Conservation (phyloP, 495 filamentous ascomycete species). For the Elasticomyces elasticus region DNA sequence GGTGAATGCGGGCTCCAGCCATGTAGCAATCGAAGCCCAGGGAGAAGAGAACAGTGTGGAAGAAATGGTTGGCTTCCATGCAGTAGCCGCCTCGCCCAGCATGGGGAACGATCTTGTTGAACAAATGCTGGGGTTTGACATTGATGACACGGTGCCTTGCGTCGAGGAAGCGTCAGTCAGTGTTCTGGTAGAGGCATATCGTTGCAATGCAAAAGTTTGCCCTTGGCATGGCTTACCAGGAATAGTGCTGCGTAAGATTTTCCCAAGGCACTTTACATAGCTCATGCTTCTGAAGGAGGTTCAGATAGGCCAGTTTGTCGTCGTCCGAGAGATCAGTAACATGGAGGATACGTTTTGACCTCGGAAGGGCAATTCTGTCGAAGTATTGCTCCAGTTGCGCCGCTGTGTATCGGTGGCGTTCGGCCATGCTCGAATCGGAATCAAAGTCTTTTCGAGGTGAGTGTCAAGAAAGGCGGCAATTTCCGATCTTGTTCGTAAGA, state of each 20-base stretch:
- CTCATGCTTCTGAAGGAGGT: constrained; percentile 17
- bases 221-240: no score
- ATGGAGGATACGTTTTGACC: constrained; percentile 17
- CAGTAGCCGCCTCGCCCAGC: constrained; percentile 60
- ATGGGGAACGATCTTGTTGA: constrained; percentile 50
- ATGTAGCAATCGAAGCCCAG: constrained; percentile 45
- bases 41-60: constrained; percentile 51
- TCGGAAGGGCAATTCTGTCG: constrained; percentile 23
- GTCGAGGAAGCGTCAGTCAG: no score
- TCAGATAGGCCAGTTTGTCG: constrained; percentile 3
- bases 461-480: no score
- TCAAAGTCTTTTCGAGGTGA: no score
- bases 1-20: constrained; percentile 7
- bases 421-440: constrained; percentile 5
- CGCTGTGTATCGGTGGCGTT: background rate
- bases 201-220: background rate
- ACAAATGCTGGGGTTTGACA: constrained; percentile 48
- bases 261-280: constrained; percentile 56
- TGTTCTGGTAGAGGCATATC: constrained; percentile 31
- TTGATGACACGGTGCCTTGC: constrained; percentile 41
- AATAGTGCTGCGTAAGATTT: constrained; percentile 53
- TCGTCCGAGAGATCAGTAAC: constrained; percentile 12
- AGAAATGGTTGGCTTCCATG: constrained; percentile 63
- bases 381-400: constrained; percentile 25
- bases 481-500: no score